These are phyloP conservation scores for Gnomoniopsis sp. DNA, from an alignment of 2,329 filamentous ascomycete species.

Conservation along the genomic window DNA sequence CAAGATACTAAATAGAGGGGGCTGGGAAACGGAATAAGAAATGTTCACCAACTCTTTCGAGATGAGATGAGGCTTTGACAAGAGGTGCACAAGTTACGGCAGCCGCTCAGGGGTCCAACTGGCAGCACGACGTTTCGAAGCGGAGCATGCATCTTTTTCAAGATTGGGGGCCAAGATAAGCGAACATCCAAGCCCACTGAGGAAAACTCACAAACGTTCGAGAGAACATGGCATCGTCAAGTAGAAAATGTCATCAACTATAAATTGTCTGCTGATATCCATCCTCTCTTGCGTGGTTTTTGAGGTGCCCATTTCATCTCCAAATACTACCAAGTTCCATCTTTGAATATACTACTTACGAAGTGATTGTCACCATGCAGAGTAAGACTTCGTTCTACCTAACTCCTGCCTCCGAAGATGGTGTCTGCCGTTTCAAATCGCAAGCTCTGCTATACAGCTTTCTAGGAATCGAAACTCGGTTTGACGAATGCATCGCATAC, in stretches of 20 bases:
- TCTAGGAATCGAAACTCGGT: not conserved
- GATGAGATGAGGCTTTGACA: too few species aligned
- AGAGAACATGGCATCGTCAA: not conserved
- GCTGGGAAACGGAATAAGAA: too few species aligned
- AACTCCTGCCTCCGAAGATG: not conserved
- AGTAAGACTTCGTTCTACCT: not conserved
- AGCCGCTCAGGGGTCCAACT: not conserved
- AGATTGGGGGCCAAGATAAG: not conserved
- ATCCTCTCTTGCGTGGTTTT: not conserved
- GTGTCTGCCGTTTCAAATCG: not conserved
- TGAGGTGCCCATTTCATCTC: not conserved
- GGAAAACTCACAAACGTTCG: not conserved
- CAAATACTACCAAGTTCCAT: too few species aligned
- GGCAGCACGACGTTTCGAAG: not conserved
- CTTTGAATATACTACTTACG: not conserved
- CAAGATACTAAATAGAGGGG: too few species aligned
- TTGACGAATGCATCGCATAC: not conserved
- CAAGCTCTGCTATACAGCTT: not conserved
- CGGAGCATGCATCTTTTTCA: too few species aligned
- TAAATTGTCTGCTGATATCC: not conserved
- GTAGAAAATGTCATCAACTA: not conserved
- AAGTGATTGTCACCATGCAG: not conserved
- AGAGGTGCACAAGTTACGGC: not conserved
- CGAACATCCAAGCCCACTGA: not conserved
- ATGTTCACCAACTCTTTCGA: too few species aligned